Evolutionary conservation across 768 basidiomycete genomes (phyloP).

Genomic region (Galerina marginata): DNA sequence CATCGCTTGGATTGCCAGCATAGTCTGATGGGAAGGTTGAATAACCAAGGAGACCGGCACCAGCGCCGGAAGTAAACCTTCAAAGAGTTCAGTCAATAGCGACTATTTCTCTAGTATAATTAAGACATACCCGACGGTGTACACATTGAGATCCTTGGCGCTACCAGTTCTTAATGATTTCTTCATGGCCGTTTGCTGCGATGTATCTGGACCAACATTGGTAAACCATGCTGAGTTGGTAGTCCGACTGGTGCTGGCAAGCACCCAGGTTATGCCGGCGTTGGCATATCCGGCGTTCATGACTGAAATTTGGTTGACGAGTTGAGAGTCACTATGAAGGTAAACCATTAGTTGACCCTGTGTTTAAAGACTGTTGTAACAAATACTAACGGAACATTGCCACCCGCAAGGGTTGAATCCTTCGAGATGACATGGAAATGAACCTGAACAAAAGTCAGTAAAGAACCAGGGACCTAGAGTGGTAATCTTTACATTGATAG

Average conservation of each 20-base stretch:
- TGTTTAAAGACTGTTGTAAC: not conserved
- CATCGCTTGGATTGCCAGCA: slow-evolving; percentile 44
- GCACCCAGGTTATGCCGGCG: slow-evolving; percentile 43
- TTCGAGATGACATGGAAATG: slow-evolving; percentile 45
- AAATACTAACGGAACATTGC: slow-evolving; percentile 45
- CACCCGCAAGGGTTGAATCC: slow-evolving; percentile 38
- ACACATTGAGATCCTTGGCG: slow-evolving; percentile 50
- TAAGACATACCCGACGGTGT: slow-evolving; percentile 50
- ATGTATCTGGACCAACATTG: slow-evolving; percentile 39
- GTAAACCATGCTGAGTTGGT: slow-evolving; percentile 55
- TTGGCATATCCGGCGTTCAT: slow-evolving; percentile 48
- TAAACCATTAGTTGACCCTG: no score
- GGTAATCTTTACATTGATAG: slow-evolving; percentile 22
- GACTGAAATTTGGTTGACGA: slow-evolving; percentile 40
- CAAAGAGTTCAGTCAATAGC: not conserved
- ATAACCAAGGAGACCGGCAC: slow-evolving; percentile 53
- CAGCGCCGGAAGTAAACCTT: slow-evolving; percentile 29
- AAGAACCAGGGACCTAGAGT: not conserved
- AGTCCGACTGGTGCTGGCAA: slow-evolving; percentile 48
- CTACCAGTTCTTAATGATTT: slow-evolving; percentile 45
- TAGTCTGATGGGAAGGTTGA: slow-evolving; percentile 57
- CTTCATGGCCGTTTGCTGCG: slow-evolving; percentile 56
- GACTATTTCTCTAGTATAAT: not conserved
- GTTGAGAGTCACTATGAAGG: slow-evolving; percentile 39
- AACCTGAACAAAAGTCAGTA: slow-evolving; percentile 27